Conservation (phyloP, 257 asterid genomes). For the Catharanthus roseus region DNA sequence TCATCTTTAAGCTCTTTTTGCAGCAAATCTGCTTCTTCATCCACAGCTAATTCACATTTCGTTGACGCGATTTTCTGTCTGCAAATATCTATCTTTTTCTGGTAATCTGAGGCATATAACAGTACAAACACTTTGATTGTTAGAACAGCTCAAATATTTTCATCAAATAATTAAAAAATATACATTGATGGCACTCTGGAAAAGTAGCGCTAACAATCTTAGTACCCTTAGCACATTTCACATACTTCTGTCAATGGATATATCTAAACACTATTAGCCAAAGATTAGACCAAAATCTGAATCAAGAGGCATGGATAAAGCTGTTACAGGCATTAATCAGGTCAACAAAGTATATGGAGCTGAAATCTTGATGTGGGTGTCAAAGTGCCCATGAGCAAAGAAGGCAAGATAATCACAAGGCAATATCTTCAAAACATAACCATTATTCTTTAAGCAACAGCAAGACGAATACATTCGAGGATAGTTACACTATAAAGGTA, state of each 20-base stretch:
- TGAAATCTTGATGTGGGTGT: neutral
- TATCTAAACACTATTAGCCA: too few species aligned
- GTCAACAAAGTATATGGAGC: neutral
- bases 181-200: neutral
- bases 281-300: neutral
- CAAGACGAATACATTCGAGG: neutral
- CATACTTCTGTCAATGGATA: neutral
- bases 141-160: neutral
- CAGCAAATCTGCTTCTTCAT: slow-evolving; percentile 45
- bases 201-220: neutral
- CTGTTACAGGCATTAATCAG: neutral
- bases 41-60: slow-evolving; percentile 42
- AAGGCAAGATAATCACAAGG: neutral
- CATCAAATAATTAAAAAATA: neutral
- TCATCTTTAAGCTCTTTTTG: slow-evolving; percentile 62
- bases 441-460: neutral
- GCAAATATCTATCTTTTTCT: slow-evolving; percentile 52
- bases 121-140: neutral
- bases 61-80: slow-evolving; percentile 51
- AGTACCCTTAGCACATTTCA: too few species aligned
- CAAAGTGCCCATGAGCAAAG: neutral
- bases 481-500: neutral
- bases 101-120: slow-evolving; percentile 37
- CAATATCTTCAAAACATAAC: neutral
- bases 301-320: neutral